These are phyloP conservation scores for Euclidium syriacum DNA, from an alignment of 345 rosid genomes.

Conservation along the genomic window DNA sequence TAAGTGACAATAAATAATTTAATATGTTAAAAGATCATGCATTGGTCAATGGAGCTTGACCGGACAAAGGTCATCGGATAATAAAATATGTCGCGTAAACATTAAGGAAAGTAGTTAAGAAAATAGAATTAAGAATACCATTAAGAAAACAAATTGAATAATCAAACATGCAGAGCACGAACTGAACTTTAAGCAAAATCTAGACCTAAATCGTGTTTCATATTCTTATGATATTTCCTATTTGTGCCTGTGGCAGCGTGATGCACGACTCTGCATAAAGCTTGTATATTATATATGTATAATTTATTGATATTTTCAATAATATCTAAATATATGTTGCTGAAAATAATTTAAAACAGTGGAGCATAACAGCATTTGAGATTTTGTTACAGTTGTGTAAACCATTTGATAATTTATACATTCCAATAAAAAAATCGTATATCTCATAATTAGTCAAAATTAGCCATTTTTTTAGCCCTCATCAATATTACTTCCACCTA, in stretches of 20 bases:
- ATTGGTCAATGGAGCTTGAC: neutral
- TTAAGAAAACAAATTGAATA: neutral
- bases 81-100: neutral
- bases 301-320: too few species aligned
- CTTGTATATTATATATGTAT: neutral
- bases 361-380: too few species aligned
- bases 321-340: neutral
- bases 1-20: neutral
- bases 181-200: neutral
- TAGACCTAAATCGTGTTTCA: neutral
- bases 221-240: neutral
- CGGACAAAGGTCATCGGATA: constrained; percentile 1
- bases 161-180: constrained; percentile 19
- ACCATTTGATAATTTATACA: too few species aligned
- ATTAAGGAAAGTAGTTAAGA: neutral
- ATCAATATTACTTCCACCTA: too few species aligned
- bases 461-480: too few species aligned
- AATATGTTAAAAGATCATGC: neutral
- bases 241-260: neutral
- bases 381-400: too few species aligned
- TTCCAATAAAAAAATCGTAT: too few species aligned
- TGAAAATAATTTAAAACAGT: neutral
- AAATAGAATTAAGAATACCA: neutral
- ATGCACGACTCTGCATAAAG: constrained; percentile 3
- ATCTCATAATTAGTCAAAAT: too few species aligned